Base-by-base conservation (phyloP, 176 grass and related monocot species). In the Ampelocalamus luodianensis region DNA sequence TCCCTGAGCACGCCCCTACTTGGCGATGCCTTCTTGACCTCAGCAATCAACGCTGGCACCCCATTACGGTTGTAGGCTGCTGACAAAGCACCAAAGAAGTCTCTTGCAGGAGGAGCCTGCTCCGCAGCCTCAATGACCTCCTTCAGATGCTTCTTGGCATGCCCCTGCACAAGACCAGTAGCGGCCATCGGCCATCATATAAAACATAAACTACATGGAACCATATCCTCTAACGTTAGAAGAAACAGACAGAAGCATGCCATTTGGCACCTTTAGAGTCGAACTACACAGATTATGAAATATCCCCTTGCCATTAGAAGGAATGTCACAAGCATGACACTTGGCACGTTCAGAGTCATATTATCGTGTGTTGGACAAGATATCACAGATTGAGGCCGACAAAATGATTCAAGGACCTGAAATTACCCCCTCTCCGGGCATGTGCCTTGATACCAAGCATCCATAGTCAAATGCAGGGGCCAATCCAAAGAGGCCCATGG, bases 11-110 rank as follows among this genome's bases (percentile, higher is more conserved):
- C 66, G 0, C 95, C 95, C 90, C 85, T 88, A 81, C 95, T 97
- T 1, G 95, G 95, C 20, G 95, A 97, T 81, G 95, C 92, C 67
- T 94, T 97, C 77, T 97, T 97, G 40, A 97, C 92, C 89, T 95
- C 95, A 8, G 95, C 95, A 70, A 97, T 93, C 67, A 97, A 66
- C 8, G 90, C 92, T 48, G 95, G 95, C 77, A 91, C 23, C 51
- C 92, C 82, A 74, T 88, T 94, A 65, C 86, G 86, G 6, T 82
- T 74, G 66, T 88, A 90, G 4, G 92, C 88, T 59, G 73, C 63
- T 78, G 46, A 87, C 72, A 97, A 61, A 85, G 92, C 90, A n/a
- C 84, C 78, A 74, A 85, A 42, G 79, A 97, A 97, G 71, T 97
- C 91, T 89, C 89, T 93, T 74, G 82, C 45, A 46, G 93, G 93